phyloP scores from a whole-genome alignment of 2,329 filamentous ascomycete genomes.

The Aspergillus phoenicis region DNA sequence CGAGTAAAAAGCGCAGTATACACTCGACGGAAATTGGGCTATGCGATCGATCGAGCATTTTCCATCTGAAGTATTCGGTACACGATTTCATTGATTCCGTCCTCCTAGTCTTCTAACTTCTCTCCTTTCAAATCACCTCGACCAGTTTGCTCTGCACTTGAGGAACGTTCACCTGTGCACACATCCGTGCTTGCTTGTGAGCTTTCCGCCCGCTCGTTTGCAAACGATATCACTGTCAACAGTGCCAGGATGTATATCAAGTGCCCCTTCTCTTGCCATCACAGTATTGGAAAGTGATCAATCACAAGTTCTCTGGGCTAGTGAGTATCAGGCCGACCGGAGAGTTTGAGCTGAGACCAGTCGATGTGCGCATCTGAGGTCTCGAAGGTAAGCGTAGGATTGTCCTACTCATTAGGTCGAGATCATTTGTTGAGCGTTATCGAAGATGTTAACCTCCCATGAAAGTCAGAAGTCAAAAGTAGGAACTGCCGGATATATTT shows the following conservation, averaged over 20 bases:
- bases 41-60: too few relatives aligned
- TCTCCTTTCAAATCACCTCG: conserved; percentile 9
- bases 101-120: neutral
- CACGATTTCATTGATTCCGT: too few relatives aligned
- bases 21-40: too few relatives aligned
- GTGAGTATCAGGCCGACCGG: neutral
- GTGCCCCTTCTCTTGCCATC: neutral
- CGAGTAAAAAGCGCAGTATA: too few relatives aligned
- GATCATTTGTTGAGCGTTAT: too few relatives aligned
- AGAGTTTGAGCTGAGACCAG: neutral
- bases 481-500: too few relatives aligned
- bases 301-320: neutral
- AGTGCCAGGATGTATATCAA: neutral
- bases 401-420: too few relatives aligned
- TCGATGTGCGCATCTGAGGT: neutral
- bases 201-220: conserved; percentile 8
- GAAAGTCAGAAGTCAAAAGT: too few relatives aligned
- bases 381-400: too few relatives aligned
- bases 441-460: too few relatives aligned
- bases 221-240: conserved; percentile 13
- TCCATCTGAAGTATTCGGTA: too few relatives aligned
- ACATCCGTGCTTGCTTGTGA: conserved; percentile 1
- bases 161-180: conserved; percentile 14
- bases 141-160: conserved; percentile 11
- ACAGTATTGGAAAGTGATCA: too few relatives aligned